phyloP scores from a whole-genome alignment of 1,284 basidiomycete species.

The Amylostereum areolatum region DNA sequence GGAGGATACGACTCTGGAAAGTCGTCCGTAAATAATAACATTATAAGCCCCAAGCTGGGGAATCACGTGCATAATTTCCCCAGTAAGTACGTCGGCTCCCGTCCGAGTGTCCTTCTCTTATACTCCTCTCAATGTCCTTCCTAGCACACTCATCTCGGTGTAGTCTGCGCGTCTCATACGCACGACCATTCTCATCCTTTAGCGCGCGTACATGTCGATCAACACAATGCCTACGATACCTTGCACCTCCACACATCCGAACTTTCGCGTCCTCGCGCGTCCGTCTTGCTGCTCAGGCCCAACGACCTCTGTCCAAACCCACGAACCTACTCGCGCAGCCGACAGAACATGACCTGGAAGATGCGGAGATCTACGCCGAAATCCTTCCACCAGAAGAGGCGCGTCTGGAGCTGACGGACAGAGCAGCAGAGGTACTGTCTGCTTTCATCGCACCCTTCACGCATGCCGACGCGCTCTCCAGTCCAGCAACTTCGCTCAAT shows the following conservation, averaged over 20 bases:
- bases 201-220: too few relatives aligned
- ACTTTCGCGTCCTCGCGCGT: slow-evolving; percentile 4
- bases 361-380: slow-evolving; percentile 52
- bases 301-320: slow-evolving; percentile 4
- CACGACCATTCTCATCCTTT: too few relatives aligned
- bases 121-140: too few relatives aligned
- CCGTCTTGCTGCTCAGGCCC: slow-evolving; percentile 2
- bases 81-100: too few relatives aligned
- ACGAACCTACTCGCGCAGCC: slow-evolving; percentile 5
- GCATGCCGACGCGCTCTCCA: not conserved
- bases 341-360: slow-evolving; percentile 34
- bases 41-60: too few relatives aligned
- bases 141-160: too few relatives aligned
- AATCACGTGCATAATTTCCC: too few relatives aligned
- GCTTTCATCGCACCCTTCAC: not conserved
- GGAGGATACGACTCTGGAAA: too few relatives aligned
- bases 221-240: too few relatives aligned
- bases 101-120: too few relatives aligned
- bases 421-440: slow-evolving; percentile 63
- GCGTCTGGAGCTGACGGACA: slow-evolving; percentile 53
- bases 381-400: slow-evolving; percentile 40
- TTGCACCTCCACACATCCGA: not conserved
- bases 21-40: too few relatives aligned
- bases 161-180: too few relatives aligned
- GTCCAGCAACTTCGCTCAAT: slow-evolving; percentile 64